Base-by-base conservation (phyloP, 1,284 basidiomycete genomes). In the Cryptococcus deneoformans region DNA sequence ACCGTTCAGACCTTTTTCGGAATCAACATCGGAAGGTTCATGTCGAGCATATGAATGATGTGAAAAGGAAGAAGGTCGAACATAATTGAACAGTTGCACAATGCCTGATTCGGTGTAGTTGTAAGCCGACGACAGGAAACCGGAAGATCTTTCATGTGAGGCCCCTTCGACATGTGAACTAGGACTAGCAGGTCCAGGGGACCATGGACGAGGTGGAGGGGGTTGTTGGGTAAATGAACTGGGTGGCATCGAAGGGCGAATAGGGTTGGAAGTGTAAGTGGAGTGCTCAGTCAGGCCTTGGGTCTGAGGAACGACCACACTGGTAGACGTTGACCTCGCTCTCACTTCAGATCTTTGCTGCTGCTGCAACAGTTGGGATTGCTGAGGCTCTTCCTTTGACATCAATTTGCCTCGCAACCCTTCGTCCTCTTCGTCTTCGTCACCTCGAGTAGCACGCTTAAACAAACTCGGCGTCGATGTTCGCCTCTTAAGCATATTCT, bases 1-100 rank as follows among this genome's bases (percentile, higher is more conserved):
- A 5, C 62, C 67, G n/a, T 67, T 69, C 38, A 75, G 46, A 0
- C 75, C 75, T 53, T 75, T 75, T 53, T 78, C 76, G 24, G 70
- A 72, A 48, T 76, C 71, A 35, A 20, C 53, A 9, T 70, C 68
- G 16, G 50, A 51, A 10, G 50, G 24, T 39, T 20, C 39, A n/a
- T 4, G 36, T 5, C 37, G 50, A 36, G n/a, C 3, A 38, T 51
- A 42, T 8, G 36, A 51, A 11, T 39, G 37, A 34, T 40, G 37
- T 8, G 36, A 16, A 11, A 40, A 42, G 6, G 50, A 16, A 10
- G 34, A 16, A 11, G 66, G 67, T 12, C 62, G 54, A 34, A 65
- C 57, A 58, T 71, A 66, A 4, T 61, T 50, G 20, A 63, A 34
- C 6, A 72, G 53, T 6, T 61, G 62, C 1, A 54, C 38, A 34